Base-by-base conservation (phyloP, 1,139 yeast species). In the Diutina ranongensis region DNA sequence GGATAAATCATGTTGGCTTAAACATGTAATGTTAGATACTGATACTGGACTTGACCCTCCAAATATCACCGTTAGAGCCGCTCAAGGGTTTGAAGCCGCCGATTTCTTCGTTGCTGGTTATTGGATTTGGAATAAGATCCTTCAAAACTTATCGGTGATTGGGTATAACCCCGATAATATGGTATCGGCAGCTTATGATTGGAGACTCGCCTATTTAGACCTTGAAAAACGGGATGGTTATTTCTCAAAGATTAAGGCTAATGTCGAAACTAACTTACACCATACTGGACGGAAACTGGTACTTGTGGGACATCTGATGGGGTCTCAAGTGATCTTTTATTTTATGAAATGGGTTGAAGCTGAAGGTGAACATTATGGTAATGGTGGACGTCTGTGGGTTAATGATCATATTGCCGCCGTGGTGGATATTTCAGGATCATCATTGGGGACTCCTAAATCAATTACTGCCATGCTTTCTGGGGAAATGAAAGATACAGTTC, bases 281-380 rank as follows among this genome's bases (percentile, higher is more conserved):
- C 48, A 64, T 33, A 16, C 20, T 22, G 89, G 92, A 18, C 76
- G 85, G 54, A 89, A 88, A 56, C 67, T 85, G 1, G 80, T 83
- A n/a, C 59, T 92, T 12, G 74, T 83, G 18, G 95, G 96, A 20
- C 98, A 92, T 61, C 89, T 97, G 0, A 92, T 92, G 98, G 98
- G 98, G 0, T 74, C 95, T 0, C 97, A 92, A 60, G 78, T 92
- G 40, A 76, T 83, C 2, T 86, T 76, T 57, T 92, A 85, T 62
- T 92, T 92, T 58, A 64, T 92, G 65, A 88, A 92, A 62, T 92
- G 98, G 98, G 97, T 76, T 3, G 97, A 92, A 62, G 96, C 97
- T 1, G 67, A 70, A 36, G 97, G 96, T 4, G 68, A 70, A 45
- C 65, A 63, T 47, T 84, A 75, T 57, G 98, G 98, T 32, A 85